Conservation (phyloP, 2,329 filamentous ascomycete species). For the Acrocalymma vagum region DNA sequence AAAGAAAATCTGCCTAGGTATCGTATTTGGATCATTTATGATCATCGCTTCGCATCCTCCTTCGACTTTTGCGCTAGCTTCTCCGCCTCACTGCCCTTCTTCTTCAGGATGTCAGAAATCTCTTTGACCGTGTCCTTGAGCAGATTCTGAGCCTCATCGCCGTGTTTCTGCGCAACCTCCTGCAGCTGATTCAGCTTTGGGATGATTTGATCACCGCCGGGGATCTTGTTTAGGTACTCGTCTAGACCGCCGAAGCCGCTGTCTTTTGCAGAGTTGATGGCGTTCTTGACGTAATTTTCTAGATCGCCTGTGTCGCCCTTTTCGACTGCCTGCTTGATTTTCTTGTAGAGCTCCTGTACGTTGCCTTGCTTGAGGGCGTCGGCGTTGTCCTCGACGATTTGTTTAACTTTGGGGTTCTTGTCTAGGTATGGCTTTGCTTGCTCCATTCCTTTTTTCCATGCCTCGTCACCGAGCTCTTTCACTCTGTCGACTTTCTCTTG, state of each 20-base stretch:
- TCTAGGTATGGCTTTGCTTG: conserved; percentile 76
- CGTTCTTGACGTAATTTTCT: conserved; percentile 68
- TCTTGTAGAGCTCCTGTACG: conserved; percentile 68
- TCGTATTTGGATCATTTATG: no score
- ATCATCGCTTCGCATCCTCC: conserved; percentile 44
- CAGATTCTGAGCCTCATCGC: conserved; percentile 73
- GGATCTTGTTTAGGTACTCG: conserved; percentile 72
- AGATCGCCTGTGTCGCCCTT: conserved; percentile 68
- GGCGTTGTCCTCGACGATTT: conserved; percentile 75
- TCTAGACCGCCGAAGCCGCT: conserved; percentile 60
- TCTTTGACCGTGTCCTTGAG: conserved; percentile 65
- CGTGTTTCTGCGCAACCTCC: conserved; percentile 72
- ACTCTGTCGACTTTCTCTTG: conserved; percentile 75
- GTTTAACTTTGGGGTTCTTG: conserved; percentile 79
- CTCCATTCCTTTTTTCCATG: conserved; percentile 76
- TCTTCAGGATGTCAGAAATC: conserved; percentile 44
- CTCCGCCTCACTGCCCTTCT: conserved; percentile 41
- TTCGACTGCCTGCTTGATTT: conserved; percentile 68
- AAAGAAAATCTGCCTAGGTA: no score
- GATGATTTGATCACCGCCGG: conserved; percentile 70
- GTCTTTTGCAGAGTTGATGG: conserved; percentile 67
- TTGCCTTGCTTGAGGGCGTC: conserved; percentile 74
- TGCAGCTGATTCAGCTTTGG: conserved; percentile 72
- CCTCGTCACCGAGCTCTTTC: conserved; percentile 73
- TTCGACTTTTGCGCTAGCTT: conserved; percentile 43